Evolutionary conservation across 2,329 filamentous ascomycete species (phyloP).

Genomic region (Aspergillus sp.): DNA sequence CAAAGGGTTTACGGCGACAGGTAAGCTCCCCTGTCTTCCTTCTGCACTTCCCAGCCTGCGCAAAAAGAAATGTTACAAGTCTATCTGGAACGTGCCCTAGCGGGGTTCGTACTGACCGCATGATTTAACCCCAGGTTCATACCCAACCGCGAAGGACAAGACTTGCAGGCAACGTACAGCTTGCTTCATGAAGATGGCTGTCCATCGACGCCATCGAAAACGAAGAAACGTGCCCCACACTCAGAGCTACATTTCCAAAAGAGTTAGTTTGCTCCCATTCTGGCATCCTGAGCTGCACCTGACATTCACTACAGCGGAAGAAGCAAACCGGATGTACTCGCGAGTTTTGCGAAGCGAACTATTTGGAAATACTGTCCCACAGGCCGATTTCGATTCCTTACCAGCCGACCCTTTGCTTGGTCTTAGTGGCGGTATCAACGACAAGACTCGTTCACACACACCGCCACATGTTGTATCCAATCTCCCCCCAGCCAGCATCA

Average conservation of each 20-base stretch:
- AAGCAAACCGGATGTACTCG: slow-evolving; percentile 91
- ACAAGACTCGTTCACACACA: slow-evolving; percentile 72
- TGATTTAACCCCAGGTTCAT: slow-evolving; percentile 66
- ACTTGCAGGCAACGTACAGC: slow-evolving; percentile 88
- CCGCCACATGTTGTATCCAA: slow-evolving; percentile 65
- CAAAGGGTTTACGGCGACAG: slow-evolving; percentile 62
- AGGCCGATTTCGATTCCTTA: slow-evolving; percentile 62
- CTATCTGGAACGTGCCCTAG: slow-evolving; percentile 1
- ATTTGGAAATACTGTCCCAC: slow-evolving; percentile 85
- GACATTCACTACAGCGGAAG: slow-evolving; percentile 58
- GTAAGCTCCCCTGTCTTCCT: slow-evolving; percentile 37
- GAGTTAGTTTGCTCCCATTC: slow-evolving; percentile 52
- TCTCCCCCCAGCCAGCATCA: slow-evolving; percentile 67
- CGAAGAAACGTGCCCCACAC: slow-evolving; percentile 78
- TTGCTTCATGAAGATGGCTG: slow-evolving; percentile 89
- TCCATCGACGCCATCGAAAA: slow-evolving; percentile 81
- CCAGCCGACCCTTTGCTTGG: slow-evolving; percentile 52
- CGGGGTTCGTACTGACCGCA: slow-evolving; percentile 4
- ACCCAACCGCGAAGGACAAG: slow-evolving; percentile 86
- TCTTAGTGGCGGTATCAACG: slow-evolving; percentile 49
- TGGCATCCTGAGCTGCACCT: slow-evolving; percentile 6
- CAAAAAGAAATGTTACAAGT: not conserved
- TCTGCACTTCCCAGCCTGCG: not conserved
- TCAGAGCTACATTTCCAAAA: slow-evolving; percentile 92
- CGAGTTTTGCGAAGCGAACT: slow-evolving; percentile 83